These are phyloP conservation scores for Coniochaeta sp. DNA, from an alignment of 2,329 filamentous ascomycete genomes.

Conservation along the genomic window DNA sequence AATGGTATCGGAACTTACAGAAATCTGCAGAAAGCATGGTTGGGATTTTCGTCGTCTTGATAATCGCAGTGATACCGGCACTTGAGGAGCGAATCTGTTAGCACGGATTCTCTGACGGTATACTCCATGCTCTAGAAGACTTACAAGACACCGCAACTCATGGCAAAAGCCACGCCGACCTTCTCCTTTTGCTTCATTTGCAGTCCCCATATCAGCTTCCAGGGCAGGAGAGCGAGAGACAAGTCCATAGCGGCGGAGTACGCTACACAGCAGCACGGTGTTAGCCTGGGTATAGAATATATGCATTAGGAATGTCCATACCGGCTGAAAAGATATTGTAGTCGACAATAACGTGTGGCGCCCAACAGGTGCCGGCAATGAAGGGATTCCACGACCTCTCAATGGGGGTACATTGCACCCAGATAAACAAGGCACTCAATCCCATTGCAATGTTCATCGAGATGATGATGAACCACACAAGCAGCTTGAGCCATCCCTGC, in stretches of 20 bases:
- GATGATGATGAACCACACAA: conserved; percentile 19
- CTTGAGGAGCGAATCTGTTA: background rate
- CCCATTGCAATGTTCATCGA: conserved; percentile 17
- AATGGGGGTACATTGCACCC: conserved; percentile 13
- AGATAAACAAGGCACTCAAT: conserved; percentile 14
- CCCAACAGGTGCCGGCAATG: conserved; percentile 9
- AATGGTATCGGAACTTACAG: background rate
- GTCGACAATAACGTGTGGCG: background rate
- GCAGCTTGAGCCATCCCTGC: conserved; percentile 8
- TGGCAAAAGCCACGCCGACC: conserved; percentile 5
- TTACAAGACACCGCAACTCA: conserved; percentile 6
- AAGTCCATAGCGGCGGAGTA: conserved; percentile 10
- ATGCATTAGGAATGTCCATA: background rate
- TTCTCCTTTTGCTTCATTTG: conserved; percentile 6
- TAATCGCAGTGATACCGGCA: conserved; percentile 5
- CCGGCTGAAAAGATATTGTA: conserved; percentile 9
- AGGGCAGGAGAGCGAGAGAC: conserved; percentile 2
- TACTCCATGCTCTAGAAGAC: no score
- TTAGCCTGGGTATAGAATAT: background rate
- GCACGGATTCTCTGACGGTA: background rate
- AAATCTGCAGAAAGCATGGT: conserved; percentile 5
- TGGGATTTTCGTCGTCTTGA: conserved; percentile 6
- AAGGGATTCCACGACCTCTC: conserved; percentile 5
- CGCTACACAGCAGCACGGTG: conserved; percentile 5
- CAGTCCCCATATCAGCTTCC: conserved; percentile 3